A percentile compares a stretch with the other conserved stretches of the same genome.
These are phyloP conservation scores for Lactifluus echinatus DNA, from an alignment of 768 basidiomycete species.

Conservation along the genomic window DNA sequence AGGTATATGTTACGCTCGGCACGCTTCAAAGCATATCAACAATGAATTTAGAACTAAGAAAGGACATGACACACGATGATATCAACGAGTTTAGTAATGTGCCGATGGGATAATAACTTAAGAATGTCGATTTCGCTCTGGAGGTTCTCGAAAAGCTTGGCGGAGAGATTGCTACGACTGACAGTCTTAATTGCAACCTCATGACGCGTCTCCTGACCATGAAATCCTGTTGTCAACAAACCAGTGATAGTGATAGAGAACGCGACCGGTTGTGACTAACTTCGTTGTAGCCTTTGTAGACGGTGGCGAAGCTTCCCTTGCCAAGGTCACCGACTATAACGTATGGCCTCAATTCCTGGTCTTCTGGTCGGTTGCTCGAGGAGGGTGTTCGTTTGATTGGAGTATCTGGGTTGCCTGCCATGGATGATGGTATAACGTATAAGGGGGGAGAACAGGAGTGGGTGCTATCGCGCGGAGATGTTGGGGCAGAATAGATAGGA, in stretches of 20 bases:
- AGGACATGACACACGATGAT: slow-evolving; percentile 58
- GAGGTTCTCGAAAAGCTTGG: slow-evolving; percentile 95
- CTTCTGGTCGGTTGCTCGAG: slow-evolving; percentile 33
- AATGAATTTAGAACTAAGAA: neutral
- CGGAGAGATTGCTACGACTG: slow-evolving; percentile 73
- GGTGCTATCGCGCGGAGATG: neutral
- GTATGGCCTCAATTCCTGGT: slow-evolving; percentile 69
- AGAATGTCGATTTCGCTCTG: slow-evolving; percentile 97
- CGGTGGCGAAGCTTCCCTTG: slow-evolving; percentile 92
- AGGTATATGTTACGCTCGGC: slow-evolving; percentile 81
- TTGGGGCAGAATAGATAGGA: neutral
- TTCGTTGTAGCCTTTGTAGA: slow-evolving; percentile 89
- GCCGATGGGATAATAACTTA: slow-evolving; percentile 85
- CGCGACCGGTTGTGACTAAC: slow-evolving; percentile 35
- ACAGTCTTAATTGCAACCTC: slow-evolving; percentile 94
- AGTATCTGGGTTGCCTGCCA: slow-evolving; percentile 6
- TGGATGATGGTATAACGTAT: neutral
- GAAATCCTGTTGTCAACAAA: neutral
- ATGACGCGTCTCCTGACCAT: slow-evolving; percentile 57
- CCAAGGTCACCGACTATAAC: slow-evolving; percentile 70
- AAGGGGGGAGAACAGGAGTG: neutral
- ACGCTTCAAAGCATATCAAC: slow-evolving; percentile 30
- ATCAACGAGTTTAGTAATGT: slow-evolving; percentile 88
- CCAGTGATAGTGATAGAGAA: neutral
- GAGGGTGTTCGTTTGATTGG: slow-evolving; percentile 1